A percentile compares a stretch with the other conserved stretches of the same genome.
Evolutionary conservation across 768 basidiomycete species (phyloP).

Genomic region (Mycena galericulata): DNA sequence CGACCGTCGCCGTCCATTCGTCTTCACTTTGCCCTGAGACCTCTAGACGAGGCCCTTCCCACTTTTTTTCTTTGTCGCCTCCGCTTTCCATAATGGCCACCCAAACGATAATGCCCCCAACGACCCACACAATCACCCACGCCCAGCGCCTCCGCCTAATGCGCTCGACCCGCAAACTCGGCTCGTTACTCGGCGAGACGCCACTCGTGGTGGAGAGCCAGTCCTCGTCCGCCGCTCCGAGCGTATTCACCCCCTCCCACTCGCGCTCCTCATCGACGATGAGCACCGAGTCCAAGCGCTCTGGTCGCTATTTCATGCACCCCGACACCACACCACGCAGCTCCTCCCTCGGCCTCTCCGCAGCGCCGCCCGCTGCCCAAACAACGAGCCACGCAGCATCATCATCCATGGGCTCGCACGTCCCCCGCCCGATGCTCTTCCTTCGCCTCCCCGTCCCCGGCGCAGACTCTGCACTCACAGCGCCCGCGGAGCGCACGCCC

Average conservation of each 20-base stretch:
- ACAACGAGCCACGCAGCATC: background rate
- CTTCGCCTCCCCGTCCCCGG: constrained; percentile 8
- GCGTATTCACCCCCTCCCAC: background rate
- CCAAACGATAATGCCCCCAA: constrained; percentile 43
- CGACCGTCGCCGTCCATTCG: background rate
- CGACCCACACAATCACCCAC: constrained; percentile 49
- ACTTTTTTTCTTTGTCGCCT: background rate
- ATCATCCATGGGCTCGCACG: background rate
- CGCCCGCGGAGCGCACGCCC: background rate
- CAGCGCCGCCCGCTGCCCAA: background rate
- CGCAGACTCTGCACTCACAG: background rate
- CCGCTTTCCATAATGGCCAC: too few relatives aligned
- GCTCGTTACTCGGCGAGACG: constrained; percentile 48
- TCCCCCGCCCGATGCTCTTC: constrained; percentile 15
- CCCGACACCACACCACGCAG: background rate
- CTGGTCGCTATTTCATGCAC: background rate
- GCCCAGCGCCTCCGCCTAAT: constrained; percentile 51
- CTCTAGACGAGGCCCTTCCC: constrained; percentile 17
- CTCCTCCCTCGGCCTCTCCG: background rate
- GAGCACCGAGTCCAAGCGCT: background rate
- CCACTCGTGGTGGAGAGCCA: constrained; percentile 20
- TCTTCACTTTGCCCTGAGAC: background rate
- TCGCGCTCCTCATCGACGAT: constrained; percentile 14
- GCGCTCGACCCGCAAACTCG: constrained; percentile 54
- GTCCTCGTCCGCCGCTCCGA: background rate